Evolutionary conservation across 1,284 basidiomycete species (phyloP).

Genomic region (Malassezia yamatoensis): DNA sequence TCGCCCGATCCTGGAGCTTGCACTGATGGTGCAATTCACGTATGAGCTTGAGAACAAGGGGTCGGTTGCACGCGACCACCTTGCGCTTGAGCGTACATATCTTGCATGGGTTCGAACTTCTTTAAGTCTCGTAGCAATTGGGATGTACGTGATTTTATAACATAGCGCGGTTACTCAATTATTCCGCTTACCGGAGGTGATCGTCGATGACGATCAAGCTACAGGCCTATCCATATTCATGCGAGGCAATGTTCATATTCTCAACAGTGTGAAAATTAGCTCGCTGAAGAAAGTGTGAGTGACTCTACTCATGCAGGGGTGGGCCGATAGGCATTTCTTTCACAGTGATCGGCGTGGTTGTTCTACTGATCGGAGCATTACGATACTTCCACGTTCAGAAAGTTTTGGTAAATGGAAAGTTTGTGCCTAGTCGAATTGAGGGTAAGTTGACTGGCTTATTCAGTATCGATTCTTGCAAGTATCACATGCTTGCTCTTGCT

Average conservation of each 20-base stretch:
- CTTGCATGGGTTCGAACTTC: slow-evolving; percentile 48
- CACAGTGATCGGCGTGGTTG: slow-evolving; percentile 30
- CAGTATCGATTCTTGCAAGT: slow-evolving; percentile 1
- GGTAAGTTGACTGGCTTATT: slow-evolving; percentile 20
- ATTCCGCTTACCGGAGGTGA: slow-evolving; percentile 39
- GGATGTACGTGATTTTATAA: slow-evolving; percentile 25
- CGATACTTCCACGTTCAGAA: slow-evolving; percentile 35
- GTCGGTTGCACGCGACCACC: slow-evolving; percentile 47
- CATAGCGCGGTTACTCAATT: slow-evolving; percentile 37
- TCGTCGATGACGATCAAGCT: slow-evolving; percentile 3
- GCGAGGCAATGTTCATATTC: not conserved
- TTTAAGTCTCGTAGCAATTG: slow-evolving; percentile 37
- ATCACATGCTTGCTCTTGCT: slow-evolving; percentile 11
- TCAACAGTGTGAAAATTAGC: not conserved
- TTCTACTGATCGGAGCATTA: slow-evolving; percentile 22
- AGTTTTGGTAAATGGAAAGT: slow-evolving; percentile 25
- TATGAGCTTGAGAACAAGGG: slow-evolving; percentile 39
- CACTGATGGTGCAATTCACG: slow-evolving; percentile 7
- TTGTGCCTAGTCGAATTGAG: slow-evolving; percentile 28
- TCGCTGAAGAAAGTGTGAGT: not conserved
- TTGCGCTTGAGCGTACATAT: slow-evolving; percentile 47
- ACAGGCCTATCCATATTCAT: not conserved
- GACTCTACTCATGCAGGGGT: slow-evolving; percentile 9
- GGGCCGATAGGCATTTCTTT: slow-evolving; percentile 36
- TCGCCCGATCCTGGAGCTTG: slow-evolving; percentile 1